Evolutionary conservation across 257 asterid species (phyloP), one percentile per base, ranked within the genome.

Genomic region (Solanum gracilifrons): DNA sequence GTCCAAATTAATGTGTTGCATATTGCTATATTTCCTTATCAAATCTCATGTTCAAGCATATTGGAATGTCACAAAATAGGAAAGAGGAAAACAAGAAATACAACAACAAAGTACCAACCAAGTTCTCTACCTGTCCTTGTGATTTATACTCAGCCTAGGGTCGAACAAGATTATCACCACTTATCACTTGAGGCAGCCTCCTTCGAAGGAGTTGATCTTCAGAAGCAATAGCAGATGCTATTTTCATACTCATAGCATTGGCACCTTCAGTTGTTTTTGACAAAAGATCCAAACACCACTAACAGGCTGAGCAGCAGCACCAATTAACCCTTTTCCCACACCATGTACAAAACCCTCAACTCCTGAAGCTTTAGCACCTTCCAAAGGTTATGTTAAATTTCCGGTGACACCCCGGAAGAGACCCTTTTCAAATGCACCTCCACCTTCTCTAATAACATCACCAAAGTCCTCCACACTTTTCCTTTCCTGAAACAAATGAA

Each of bases 341-440:
- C 99, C 99, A 93, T 94, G 99, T 46, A 97, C 99, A 86, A 97
- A 97, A 87, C 99, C 99, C 92, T 95, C 99, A 71, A 97, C 99
- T 37, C 99, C 99, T 75, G 99, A 97, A 87, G 98, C 96, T 92
- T 97, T 97, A 91, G 99, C 99, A 74, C 99, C 99, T 93, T 97
- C 99, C 71, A 97, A 96, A 86, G 99, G 99, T 92, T 97, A 95
- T 13, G 99, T 97, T 85, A 97, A 91, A 93, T 95, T 97, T 60
- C 99, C 99, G 85, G 98, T 95, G 86, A 97, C 94, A 91, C 99
- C 99, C 36, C 99, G 98, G 86, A 95, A 95, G 84, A 97, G 89
- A 87, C 99, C 99, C 93, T 97, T 97, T 58, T 98, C 99, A 13
- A 97, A 89, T 88, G 99, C 99, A 87, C 99, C 98, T 51, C 99